These are phyloP conservation scores for Pseudogymnoascus sp. DNA, from an alignment of 2,329 filamentous ascomycete species.

Conservation along the genomic window DNA sequence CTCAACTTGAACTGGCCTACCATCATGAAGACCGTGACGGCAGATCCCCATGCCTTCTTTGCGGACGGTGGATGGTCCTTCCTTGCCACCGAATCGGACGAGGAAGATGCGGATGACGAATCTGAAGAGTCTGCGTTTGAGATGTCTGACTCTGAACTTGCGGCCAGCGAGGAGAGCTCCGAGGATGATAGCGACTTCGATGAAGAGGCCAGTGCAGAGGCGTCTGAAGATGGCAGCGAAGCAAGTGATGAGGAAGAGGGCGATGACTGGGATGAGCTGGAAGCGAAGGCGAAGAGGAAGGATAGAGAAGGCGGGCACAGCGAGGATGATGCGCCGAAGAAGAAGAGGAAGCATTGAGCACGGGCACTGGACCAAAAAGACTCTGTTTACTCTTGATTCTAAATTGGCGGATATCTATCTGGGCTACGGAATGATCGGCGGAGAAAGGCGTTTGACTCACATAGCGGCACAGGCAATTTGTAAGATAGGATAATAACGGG, in stretches of 20 bases:
- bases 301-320: slow-evolving; percentile 60
- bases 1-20: slow-evolving; percentile 98
- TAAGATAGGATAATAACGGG: slow-evolving; percentile 5
- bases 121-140: slow-evolving; percentile 92
- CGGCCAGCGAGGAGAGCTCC: slow-evolving; percentile 63
- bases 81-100: slow-evolving; percentile 79
- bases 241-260: slow-evolving; percentile 54
- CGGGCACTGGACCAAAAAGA: neutral
- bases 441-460: neutral
- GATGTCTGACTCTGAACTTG: slow-evolving; percentile 76
- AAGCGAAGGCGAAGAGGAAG: slow-evolving; percentile 82
- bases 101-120: slow-evolving; percentile 68
- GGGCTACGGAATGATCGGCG: neutral
- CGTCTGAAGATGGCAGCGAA: slow-evolving; percentile 66
- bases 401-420: neutral
- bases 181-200: slow-evolving; percentile 93
- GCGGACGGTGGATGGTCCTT: slow-evolving; percentile 93
- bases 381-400: neutral
- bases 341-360: slow-evolving; percentile 41
- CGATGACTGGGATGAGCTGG: slow-evolving; percentile 91
- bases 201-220: slow-evolving; percentile 77
- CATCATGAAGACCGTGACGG: slow-evolving; percentile 98
- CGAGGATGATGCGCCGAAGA: slow-evolving; percentile 67
- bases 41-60: slow-evolving; percentile 93
- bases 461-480: neutral